phyloP scores from a whole-genome alignment of 2,329 filamentous ascomycete genomes.

The Hortaea sp. region DNA sequence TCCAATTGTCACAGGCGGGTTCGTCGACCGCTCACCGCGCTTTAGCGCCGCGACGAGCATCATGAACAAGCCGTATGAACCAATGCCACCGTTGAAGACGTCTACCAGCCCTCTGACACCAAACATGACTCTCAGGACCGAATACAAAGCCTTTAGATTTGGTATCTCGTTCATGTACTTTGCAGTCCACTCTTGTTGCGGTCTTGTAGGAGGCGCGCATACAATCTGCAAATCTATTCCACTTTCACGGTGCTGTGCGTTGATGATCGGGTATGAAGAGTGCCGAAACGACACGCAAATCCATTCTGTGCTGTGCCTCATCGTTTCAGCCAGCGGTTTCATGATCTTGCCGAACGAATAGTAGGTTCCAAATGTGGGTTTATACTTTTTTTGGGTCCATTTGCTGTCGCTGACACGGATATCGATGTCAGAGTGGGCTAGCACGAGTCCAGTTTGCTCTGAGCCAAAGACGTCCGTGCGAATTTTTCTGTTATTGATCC shows the following conservation, averaged over 20 bases:
- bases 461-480: conserved; percentile 42
- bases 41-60: conserved; percentile 47
- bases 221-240: conserved; percentile 45
- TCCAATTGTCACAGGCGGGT: conserved; percentile 22
- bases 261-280: conserved; percentile 32
- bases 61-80: conserved; percentile 46
- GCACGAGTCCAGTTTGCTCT: conserved; percentile 40
- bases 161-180: conserved; percentile 41
- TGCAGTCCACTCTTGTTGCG: conserved; percentile 33
- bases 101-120: conserved; percentile 41
- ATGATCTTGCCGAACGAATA: neutral
- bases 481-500: conserved; percentile 8
- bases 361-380: neutral
- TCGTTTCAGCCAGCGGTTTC: conserved; percentile 1
- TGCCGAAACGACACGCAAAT: conserved; percentile 12
- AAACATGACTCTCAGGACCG: conserved; percentile 40
- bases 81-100: conserved; percentile 39
- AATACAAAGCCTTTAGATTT: conserved; percentile 40
- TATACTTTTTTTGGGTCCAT: neutral
- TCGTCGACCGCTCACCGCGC: conserved; percentile 3
- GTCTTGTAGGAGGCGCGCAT: conserved; percentile 30
- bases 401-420: conserved; percentile 27
- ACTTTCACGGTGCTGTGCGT: conserved; percentile 34
- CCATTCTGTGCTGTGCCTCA: conserved; percentile 6
- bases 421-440: conserved; percentile 47